Base-by-base conservation (phyloP, 1,139 yeast genomes). In the Blastobotrys malaysiensis region DNA sequence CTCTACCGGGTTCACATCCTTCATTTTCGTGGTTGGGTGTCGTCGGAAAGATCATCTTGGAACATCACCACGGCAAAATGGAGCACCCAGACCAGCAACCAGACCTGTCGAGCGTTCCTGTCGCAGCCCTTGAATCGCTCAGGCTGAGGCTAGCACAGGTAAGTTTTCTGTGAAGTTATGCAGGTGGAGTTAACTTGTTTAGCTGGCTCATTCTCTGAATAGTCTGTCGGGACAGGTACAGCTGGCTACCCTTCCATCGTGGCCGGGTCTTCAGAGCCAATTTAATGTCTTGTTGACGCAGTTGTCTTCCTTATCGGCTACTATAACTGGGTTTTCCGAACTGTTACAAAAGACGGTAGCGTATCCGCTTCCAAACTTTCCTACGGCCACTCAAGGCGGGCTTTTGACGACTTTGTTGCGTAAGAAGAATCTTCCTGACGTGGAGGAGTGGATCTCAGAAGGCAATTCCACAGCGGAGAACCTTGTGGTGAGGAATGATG, bases 351-450 rank as follows among this genome's bases (percentile, higher is more conserved):
- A 80, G 13, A 83, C 96, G 1, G 89, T 87, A 51, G 91, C 84
- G 2, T 91, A 82, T 65, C 98, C 98, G 1, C 73, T 88, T 48
- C 87, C 93, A 0, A 78, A 78, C 24, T 93, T 91, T 66, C 97
- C 97, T 2, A 82, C 95, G 0, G 79, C 88, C 1, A 86, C 88
- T 46, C 93, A 88, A 59, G 91, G 87, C 65, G 88, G 88, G 1
- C 74, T 91, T 50, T 73, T 91, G 54, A 86, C 95, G 0, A 89
- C 97, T 0, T 74, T 93, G 59, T 72, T 93, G 57, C 77, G 98
- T 55, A 93, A 90, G 68, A 91, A 91, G 67, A 84, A 87, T 50
- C 74, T 88, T 13, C 98, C 98, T 0, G 97, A 90, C 62, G 96
- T 91, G 1, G 89, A 84, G 54, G 88, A 83, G 49, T 90, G 97